These are phyloP conservation scores for Tieghemiomyces parasiticus DNA, from an alignment of 192 early-diverging fungal genomes.

Conservation along the genomic window DNA sequence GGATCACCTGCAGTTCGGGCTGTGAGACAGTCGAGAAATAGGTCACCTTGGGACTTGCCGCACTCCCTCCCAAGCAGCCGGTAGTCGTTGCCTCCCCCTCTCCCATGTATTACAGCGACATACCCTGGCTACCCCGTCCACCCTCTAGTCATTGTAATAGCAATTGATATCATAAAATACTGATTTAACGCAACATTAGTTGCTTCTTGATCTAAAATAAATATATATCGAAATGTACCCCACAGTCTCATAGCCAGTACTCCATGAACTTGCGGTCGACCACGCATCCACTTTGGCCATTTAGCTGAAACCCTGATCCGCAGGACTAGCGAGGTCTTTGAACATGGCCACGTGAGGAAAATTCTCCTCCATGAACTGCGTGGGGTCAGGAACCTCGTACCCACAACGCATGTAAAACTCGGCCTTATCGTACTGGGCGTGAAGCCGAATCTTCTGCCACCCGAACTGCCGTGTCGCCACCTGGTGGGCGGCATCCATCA, in stretches of 20 bases:
- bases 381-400: conserved; percentile 1
- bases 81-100: not conserved
- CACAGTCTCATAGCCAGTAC: no score
- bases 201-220: no score
- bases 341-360: conserved; percentile 2
- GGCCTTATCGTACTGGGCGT: conserved; percentile 12
- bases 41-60: not conserved
- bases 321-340: not conserved
- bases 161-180: not conserved
- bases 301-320: no score
- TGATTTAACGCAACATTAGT: not conserved
- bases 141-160: not conserved
- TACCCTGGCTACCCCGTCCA: not conserved
- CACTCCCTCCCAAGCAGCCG: not conserved
- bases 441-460: not conserved
- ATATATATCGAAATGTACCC: no score
- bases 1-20: not conserved
- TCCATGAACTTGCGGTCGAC: no score
- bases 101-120: not conserved
- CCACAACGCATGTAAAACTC: conserved; percentile 8
- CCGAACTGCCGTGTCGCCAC: not conserved
- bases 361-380: conserved; percentile 2
- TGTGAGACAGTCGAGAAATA: not conserved
- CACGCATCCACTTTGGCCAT: no score
- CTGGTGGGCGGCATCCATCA: conserved; percentile 10